Conservation (phyloP, 148 eudicot species). For the Persicaria maculosa region DNA sequence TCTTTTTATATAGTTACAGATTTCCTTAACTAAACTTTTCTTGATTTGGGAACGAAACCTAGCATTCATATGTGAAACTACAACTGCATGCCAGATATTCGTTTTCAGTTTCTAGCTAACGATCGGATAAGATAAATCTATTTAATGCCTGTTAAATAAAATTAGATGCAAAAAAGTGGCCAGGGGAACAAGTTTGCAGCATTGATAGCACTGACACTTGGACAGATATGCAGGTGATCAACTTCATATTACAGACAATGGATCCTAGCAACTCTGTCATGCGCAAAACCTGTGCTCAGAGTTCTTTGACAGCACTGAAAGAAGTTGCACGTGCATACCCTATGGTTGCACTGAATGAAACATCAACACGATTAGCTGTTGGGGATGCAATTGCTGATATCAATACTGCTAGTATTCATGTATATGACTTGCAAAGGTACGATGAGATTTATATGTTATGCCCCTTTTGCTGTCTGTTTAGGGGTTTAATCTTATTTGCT, state of each 20-base stretch:
- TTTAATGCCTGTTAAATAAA: background rate
- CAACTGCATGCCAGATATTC: background rate
- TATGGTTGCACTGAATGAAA: constrained; percentile 82
- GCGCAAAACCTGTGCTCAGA: constrained; percentile 81
- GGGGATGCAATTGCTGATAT: constrained; percentile 90
- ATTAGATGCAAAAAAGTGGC: background rate
- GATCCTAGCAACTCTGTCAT: constrained; percentile 83
- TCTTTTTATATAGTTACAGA: background rate
- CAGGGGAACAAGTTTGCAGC: constrained; percentile 1
- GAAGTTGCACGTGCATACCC: constrained; percentile 83
- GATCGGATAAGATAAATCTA: background rate
- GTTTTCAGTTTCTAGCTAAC: background rate
- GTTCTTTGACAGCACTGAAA: constrained; percentile 72
- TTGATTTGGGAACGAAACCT: background rate
- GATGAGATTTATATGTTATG: background rate
- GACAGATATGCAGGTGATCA: constrained; percentile 87
- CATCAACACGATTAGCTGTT: constrained; percentile 77
- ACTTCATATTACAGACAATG: constrained; percentile 85
- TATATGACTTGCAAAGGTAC: constrained; percentile 94
- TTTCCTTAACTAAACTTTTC: background rate
- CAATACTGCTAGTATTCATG: constrained; percentile 62
- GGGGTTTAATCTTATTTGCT: background rate
- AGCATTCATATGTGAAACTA: background rate
- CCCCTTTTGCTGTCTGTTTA: background rate
- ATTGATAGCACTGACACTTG: constrained; percentile 41